A percentile compares a stretch with the other conserved stretches of the same genome.
phyloP scores from a whole-genome alignment of 2,329 filamentous ascomycete species.

The Alternaria brassicicola region DNA sequence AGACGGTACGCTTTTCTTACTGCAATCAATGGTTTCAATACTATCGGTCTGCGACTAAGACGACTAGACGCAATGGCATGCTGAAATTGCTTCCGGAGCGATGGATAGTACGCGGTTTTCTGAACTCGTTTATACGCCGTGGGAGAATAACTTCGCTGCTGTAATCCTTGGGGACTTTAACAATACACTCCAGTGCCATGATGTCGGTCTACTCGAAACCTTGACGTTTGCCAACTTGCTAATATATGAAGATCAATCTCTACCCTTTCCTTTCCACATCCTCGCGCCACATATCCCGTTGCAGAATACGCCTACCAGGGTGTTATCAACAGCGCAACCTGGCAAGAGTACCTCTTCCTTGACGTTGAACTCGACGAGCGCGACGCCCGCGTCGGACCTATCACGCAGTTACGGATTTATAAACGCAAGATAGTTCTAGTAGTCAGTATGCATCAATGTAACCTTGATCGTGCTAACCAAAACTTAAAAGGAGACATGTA shows the following conservation, averaged over 20 bases:
- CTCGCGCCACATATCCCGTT: slow-evolving; percentile 58
- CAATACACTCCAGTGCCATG: slow-evolving; percentile 47
- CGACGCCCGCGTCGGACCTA: slow-evolving; percentile 36
- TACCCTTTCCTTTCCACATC: slow-evolving; percentile 63
- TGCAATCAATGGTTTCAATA: neutral
- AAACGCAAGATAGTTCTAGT: too few species aligned
- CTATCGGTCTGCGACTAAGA: slow-evolving; percentile 6
- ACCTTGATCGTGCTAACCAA: neutral
- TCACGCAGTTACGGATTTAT: too few species aligned
- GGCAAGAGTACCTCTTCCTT: slow-evolving; percentile 38
- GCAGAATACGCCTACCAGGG: slow-evolving; percentile 64
- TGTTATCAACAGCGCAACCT: slow-evolving; percentile 31
- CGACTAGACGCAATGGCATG: slow-evolving; percentile 31
- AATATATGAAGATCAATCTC: slow-evolving; percentile 53
- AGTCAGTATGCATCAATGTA: too few species aligned
- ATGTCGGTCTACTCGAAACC: slow-evolving; percentile 25
- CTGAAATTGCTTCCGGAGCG: slow-evolving; percentile 33
- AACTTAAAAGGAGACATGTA: fast-evolving
- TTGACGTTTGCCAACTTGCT: neutral
- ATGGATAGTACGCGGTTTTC: slow-evolving; percentile 38
- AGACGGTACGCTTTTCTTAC: slow-evolving; percentile 25
- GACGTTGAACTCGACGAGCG: slow-evolving; percentile 44
- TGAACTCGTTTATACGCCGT: slow-evolving; percentile 37
- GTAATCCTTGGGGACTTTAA: slow-evolving; percentile 42
- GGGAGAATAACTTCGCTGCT: slow-evolving; percentile 42